Evolutionary conservation across 2,329 filamentous ascomycete species (phyloP).

Genomic region (Verticillium longisporum): DNA sequence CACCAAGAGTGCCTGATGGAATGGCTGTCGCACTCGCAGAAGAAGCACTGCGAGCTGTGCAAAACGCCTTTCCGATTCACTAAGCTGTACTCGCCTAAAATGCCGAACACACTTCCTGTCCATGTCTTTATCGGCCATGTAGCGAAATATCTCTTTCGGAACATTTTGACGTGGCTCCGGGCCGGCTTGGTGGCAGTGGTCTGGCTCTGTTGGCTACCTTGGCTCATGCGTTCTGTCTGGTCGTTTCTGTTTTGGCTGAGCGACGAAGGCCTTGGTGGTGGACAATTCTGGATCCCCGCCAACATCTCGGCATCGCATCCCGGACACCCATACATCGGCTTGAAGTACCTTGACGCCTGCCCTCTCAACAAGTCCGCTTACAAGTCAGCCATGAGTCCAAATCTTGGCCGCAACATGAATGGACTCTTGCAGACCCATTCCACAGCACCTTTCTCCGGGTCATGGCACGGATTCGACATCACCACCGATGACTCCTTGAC

Average conservation of each 20-base stretch:
- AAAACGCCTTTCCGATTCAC: conserved; percentile 98
- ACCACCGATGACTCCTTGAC: conserved; percentile 24
- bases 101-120: conserved; percentile 78
- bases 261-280: conserved; percentile 58
- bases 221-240: conserved; percentile 88
- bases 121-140: conserved; percentile 77
- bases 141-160: conserved; percentile 62
- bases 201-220: conserved; percentile 85
- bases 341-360: background rate
- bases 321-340: conserved; percentile 23
- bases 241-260: conserved; percentile 91
- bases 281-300: conserved; percentile 12
- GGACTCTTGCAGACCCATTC: conserved; percentile 17
- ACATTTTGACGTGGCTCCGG: conserved; percentile 71
- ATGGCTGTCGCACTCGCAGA: conserved; percentile 97
- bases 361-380: background rate
- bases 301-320: conserved; percentile 13
- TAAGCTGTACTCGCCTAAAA: conserved; percentile 90
- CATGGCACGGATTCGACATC: conserved; percentile 22
- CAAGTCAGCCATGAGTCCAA: conserved; percentile 13
- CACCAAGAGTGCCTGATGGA: conserved; percentile 98
- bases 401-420: conserved; percentile 22
- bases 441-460: conserved; percentile 19
- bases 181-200: conserved; percentile 73
- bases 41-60: conserved; percentile 99